A percentile compares a stretch with the other conserved stretches of the same genome.
Conservation (phyloP, 2,329 filamentous ascomycete genomes). For the Cladophialophora chaetospira region DNA sequence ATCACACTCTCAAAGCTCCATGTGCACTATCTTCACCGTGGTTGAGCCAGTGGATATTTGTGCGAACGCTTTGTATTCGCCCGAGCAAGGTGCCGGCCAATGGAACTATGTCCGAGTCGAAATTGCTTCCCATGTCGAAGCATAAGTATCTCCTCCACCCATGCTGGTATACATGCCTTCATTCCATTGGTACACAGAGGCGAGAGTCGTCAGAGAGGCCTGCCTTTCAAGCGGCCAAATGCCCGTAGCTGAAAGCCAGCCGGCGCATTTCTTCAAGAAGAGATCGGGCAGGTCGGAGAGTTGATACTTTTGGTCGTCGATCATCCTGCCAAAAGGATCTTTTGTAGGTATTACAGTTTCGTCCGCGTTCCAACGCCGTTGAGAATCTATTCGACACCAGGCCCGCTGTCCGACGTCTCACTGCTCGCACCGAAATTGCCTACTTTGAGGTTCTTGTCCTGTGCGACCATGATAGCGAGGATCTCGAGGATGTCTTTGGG, state of each 20-base stretch:
- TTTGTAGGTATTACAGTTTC: slow-evolving; percentile 22
- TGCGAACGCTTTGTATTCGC: too few species aligned
- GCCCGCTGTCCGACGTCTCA: slow-evolving; percentile 30
- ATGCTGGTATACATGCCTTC: slow-evolving; percentile 27
- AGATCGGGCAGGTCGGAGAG: neutral
- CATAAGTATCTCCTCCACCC: slow-evolving; percentile 14
- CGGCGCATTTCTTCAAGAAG: neutral
- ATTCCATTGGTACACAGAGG: slow-evolving; percentile 29
- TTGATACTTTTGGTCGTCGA: neutral
- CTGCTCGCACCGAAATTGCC: slow-evolving; percentile 39
- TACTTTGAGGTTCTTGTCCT: slow-evolving; percentile 74
- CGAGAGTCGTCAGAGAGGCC: slow-evolving; percentile 22
- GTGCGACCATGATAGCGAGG: slow-evolving; percentile 95
- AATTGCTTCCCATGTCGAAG: slow-evolving; percentile 9
- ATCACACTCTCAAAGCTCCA: too few species aligned
- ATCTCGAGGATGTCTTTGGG: slow-evolving; percentile 96
- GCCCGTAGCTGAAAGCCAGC: neutral
- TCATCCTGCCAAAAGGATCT: slow-evolving; percentile 7
- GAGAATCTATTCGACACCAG: slow-evolving; percentile 30
- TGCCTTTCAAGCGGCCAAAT: neutral
- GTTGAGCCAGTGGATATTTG: too few species aligned
- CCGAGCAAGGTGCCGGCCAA: slow-evolving; percentile 7
- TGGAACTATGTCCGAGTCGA: slow-evolving; percentile 26
- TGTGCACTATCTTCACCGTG: too few species aligned
- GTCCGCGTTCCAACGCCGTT: slow-evolving; percentile 1